These are phyloP conservation scores for Mycena kentingensis DNA, from an alignment of 768 basidiomycete species.

Conservation along the genomic window DNA sequence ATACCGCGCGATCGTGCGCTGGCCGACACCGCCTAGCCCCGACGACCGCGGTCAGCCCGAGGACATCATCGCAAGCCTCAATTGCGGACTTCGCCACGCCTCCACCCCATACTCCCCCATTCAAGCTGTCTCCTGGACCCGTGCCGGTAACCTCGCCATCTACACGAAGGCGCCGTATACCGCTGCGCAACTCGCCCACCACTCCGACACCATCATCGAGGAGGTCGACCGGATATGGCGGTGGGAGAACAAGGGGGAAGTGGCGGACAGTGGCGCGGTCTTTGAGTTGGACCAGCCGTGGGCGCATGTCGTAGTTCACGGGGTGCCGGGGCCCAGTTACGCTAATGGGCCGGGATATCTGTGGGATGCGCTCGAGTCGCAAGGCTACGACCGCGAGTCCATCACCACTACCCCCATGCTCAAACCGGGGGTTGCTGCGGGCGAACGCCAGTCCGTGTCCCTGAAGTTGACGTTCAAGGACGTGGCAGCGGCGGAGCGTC, in stretches of 20 bases:
- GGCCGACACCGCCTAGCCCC: too few relatives aligned
- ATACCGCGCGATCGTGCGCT: too few relatives aligned
- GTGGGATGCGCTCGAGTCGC: neutral
- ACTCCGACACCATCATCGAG: neutral
- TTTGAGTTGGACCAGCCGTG: neutral
- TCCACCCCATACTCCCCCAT: too few relatives aligned
- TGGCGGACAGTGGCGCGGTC: neutral
- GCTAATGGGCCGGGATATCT: neutral
- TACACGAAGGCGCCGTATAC: neutral
- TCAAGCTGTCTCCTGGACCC: neutral
- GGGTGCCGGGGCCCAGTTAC: neutral
- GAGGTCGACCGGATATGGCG: neutral
- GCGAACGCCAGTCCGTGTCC: neutral
- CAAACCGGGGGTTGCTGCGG: neutral
- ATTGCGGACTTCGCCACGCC: too few relatives aligned
- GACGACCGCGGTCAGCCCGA: too few relatives aligned
- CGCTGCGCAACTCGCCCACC: neutral
- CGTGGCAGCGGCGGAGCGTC: neutral
- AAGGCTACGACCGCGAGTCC: neutral
- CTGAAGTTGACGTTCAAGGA: neutral
- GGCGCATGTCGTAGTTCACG: neutral
- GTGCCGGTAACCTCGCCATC: neutral
- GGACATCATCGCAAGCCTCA: too few relatives aligned
- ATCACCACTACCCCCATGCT: neutral
- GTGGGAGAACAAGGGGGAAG: too few relatives aligned